Percentiles rank a stretch among this genome's conserved stretches.
Conservation (phyloP, 176 grass and related monocot genomes). For the Puccinellia tenuiflora region DNA sequence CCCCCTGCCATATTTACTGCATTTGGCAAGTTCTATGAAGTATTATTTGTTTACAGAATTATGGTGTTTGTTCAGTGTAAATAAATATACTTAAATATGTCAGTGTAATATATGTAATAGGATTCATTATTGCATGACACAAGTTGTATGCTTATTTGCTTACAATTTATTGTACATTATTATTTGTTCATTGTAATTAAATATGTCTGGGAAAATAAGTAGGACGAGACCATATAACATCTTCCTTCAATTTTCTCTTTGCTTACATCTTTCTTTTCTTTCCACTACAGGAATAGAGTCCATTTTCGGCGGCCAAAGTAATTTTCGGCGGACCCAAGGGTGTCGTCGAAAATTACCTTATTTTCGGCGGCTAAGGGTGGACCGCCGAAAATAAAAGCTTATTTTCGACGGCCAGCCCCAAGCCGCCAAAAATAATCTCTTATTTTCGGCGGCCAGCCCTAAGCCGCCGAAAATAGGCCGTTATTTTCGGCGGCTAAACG, state of each 20-base stretch:
- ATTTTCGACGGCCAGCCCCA: too few relatives aligned
- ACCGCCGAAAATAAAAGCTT: too few relatives aligned
- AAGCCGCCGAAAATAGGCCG: too few relatives aligned
- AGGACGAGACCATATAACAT: neutral
- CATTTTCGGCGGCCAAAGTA: too few relatives aligned
- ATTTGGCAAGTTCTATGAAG: conserved; percentile 12
- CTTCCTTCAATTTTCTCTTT: neutral
- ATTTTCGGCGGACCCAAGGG: too few relatives aligned
- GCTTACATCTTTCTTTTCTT: neutral
- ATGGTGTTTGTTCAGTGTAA: neutral
- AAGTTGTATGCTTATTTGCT: conserved; percentile 16
- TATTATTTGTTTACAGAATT: conserved; percentile 13
- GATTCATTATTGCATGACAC: neutral
- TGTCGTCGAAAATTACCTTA: too few relatives aligned
- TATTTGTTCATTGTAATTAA: neutral
- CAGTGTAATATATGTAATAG: neutral
- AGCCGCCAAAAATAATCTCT: too few relatives aligned
- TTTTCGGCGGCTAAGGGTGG: too few relatives aligned
- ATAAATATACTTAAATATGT: conserved; percentile 3
- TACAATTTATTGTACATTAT: neutral
- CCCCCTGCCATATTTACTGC: neutral
- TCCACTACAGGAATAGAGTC: too few relatives aligned
- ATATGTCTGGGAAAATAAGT: neutral
- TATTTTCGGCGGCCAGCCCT: too few relatives aligned
- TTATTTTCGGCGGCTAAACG: too few relatives aligned